These are phyloP conservation scores for Colletotrichum tanaceti DNA, from an alignment of 2,329 filamentous ascomycete genomes.

Conservation along the genomic window DNA sequence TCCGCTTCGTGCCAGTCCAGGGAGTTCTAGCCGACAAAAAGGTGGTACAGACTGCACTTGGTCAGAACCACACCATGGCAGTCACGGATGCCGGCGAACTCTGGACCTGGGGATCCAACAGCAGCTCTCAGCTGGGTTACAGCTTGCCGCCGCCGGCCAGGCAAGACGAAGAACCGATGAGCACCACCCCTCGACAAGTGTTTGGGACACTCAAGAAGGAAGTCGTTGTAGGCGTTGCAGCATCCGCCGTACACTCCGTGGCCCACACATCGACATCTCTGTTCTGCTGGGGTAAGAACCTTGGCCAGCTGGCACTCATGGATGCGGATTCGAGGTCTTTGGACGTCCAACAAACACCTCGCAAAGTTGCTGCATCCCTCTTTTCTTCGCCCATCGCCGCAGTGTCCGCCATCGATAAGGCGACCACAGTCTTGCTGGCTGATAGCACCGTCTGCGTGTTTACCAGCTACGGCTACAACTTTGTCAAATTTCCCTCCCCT, in stretches of 20 bases:
- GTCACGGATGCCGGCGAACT: constrained; percentile 88
- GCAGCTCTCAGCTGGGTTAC: constrained; percentile 87
- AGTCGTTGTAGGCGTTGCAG: constrained; percentile 81
- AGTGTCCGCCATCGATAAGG: constrained; percentile 89
- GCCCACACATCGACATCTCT: constrained; percentile 84
- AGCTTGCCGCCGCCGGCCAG: constrained; percentile 73
- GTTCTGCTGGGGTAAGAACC: constrained; percentile 95
- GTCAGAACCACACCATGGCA: constrained; percentile 91
- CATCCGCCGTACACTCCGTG: constrained; percentile 91
- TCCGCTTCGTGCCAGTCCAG: constrained; percentile 85
- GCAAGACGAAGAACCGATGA: constrained; percentile 86
- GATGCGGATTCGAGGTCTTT: constrained; percentile 94
- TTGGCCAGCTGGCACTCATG: constrained; percentile 92
- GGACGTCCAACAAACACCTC: constrained; percentile 82
- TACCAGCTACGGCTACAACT: constrained; percentile 95
- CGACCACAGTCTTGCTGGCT: constrained; percentile 85
- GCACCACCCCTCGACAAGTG: constrained; percentile 84
- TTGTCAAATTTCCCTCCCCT: constrained; percentile 80
- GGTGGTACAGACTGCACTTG: constrained; percentile 82
- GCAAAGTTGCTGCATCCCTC: constrained; percentile 88
- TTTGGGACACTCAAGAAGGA: constrained; percentile 94
- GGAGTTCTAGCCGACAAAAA: constrained; percentile 80
- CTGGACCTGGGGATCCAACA: constrained; percentile 94
- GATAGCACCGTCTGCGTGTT: constrained; percentile 94
- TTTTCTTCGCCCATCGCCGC: constrained; percentile 79